Percentiles rank a stretch among this genome's conserved stretches.
Evolutionary conservation across 2,329 filamentous ascomycete genomes (phyloP).

Genomic region (Fusarium napiforme): DNA sequence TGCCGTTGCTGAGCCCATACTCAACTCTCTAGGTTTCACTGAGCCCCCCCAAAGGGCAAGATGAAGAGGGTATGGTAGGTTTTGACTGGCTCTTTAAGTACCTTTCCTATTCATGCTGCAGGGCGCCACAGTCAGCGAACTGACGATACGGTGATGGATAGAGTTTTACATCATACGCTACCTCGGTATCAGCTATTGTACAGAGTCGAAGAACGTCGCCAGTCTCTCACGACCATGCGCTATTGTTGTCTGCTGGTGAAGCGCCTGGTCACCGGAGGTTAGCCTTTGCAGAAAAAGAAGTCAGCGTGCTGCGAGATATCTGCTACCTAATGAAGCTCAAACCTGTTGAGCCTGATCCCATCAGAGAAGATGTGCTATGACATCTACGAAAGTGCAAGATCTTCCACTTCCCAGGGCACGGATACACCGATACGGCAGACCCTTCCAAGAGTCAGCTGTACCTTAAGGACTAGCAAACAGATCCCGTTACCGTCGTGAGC

Average conservation of each 20-base stretch:
- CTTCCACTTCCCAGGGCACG: background rate
- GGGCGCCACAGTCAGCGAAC: background rate
- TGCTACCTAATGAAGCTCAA: fast-evolving
- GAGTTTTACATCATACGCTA: background rate
- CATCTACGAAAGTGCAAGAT: background rate
- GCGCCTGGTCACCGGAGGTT: background rate
- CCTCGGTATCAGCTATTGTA: background rate
- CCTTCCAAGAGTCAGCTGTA: background rate
- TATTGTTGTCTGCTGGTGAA: background rate
- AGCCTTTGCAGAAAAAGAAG: background rate
- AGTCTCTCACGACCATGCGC: background rate
- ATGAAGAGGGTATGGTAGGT: background rate
- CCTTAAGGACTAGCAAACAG: background rate
- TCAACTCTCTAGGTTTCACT: background rate
- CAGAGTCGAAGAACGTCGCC: background rate
- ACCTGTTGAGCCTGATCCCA: fast-evolving
- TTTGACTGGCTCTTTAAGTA: background rate
- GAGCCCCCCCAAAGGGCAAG: background rate
- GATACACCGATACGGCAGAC: background rate
- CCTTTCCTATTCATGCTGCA: background rate
- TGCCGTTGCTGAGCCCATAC: background rate
- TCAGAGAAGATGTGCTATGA: background rate
- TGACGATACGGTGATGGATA: background rate
- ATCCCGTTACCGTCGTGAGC: background rate
- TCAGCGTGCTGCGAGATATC: background rate